Conservation (phyloP, 164 flowering plant genomes). For the Euptelea pleiosperma region DNA sequence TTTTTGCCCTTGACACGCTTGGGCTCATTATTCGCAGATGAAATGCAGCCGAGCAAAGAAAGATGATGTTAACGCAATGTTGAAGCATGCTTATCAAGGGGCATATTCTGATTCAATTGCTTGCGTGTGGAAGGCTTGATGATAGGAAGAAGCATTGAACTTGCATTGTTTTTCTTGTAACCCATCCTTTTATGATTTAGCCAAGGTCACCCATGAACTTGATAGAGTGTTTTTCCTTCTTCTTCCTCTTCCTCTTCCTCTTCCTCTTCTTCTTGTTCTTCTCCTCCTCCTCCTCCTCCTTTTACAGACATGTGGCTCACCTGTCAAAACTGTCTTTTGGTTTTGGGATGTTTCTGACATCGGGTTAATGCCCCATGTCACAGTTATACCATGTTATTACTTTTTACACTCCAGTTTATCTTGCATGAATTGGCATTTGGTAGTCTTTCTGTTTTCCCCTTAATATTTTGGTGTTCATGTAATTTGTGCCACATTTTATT, state of each 20-base stretch:
- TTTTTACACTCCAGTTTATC: no score
- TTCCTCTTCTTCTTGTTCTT: neutral
- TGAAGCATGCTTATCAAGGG: constrained; percentile 5
- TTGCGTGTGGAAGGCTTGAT: neutral
- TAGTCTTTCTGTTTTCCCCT: no score
- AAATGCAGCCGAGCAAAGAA: constrained; percentile 10
- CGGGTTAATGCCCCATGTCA: neutral
- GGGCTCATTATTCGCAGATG: constrained; percentile 36
- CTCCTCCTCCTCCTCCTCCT: neutral
- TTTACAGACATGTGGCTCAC: neutral
- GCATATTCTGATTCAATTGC: neutral
- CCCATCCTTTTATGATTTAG: constrained; percentile 4
- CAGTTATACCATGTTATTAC: no score
- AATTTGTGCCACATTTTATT: neutral
- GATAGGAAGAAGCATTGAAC: neutral
- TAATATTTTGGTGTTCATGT: neutral
- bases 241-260: neutral
- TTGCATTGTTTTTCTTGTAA: neutral
- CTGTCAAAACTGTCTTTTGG: neutral
- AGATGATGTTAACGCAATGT: constrained; percentile 9
- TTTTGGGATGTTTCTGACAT: neutral
- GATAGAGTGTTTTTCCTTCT: neutral
- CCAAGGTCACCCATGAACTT: neutral
- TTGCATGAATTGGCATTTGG: no score
- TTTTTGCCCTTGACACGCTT: constrained; percentile 13